Percentiles rank a stretch among this genome's conserved stretches.
phyloP scores from a whole-genome alignment of 2,329 filamentous ascomycete species.

The Rutstroemia sydowiana region DNA sequence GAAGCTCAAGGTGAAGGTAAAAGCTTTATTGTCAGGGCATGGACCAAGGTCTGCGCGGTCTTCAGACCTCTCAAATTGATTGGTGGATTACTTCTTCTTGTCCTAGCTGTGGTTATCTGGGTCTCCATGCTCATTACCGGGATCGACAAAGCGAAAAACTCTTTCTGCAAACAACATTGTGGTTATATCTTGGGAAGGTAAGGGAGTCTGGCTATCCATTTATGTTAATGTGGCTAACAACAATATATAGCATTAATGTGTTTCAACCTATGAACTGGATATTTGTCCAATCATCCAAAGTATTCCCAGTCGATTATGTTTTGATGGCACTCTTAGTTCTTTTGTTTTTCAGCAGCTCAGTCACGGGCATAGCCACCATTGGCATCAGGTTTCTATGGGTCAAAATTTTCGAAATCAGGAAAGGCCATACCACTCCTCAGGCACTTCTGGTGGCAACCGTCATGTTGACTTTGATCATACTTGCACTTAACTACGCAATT shows the following conservation, averaged over 20 bases:
- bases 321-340: constrained; percentile 79
- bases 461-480: constrained; percentile 78
- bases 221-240: not conserved
- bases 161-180: constrained; percentile 80
- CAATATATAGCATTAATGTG: constrained; percentile 60
- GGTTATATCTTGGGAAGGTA: constrained; percentile 75
- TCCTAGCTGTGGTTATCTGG: constrained; percentile 71
- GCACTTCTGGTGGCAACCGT: constrained; percentile 86
- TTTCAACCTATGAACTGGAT: constrained; percentile 95
- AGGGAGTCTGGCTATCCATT: not conserved
- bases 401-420: constrained; percentile 82
- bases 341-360: constrained; percentile 81
- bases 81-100: constrained; percentile 69
- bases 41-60: constrained; percentile 73
- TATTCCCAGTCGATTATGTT: constrained; percentile 88
- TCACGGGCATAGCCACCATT: constrained; percentile 76
- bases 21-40: constrained; percentile 63
- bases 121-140: constrained; percentile 90
- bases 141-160: constrained; percentile 95
- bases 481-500: constrained; percentile 88
- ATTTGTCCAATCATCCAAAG: constrained; percentile 69
- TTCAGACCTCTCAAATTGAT: constrained; percentile 86
- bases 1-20: constrained; percentile 74
- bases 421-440: constrained; percentile 83
- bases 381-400: constrained; percentile 97